Conservation (phyloP, 129 eudicot genomes). For the Solidago caesia region DNA sequence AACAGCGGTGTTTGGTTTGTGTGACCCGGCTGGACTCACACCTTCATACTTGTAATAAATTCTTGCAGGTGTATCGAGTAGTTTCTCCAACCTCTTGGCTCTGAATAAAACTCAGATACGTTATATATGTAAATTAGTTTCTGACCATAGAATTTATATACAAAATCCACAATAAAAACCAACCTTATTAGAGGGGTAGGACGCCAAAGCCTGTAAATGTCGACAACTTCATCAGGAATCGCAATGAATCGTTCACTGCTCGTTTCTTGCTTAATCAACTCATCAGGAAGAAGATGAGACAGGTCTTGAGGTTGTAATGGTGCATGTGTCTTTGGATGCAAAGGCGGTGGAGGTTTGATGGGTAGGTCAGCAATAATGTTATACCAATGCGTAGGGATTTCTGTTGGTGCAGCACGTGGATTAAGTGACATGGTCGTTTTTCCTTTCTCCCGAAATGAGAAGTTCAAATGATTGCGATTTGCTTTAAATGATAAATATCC, state of each 20-base stretch:
- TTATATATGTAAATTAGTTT: constrained; percentile 17
- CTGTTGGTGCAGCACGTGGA: constrained; percentile 33
- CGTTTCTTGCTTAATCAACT: constrained; percentile 77
- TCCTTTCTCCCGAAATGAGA: constrained; percentile 33
- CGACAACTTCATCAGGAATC: constrained; percentile 85
- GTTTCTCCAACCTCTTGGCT: constrained; percentile 94
- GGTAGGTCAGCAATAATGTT: constrained; percentile 85
- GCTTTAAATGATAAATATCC: constrained; percentile 20
- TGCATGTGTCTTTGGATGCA: constrained; percentile 73
- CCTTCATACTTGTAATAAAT: constrained; percentile 98
- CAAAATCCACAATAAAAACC: constrained; percentile 22
- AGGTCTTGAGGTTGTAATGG: constrained; percentile 79
- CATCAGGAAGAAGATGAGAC: constrained; percentile 78
- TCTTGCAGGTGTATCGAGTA: constrained; percentile 90
- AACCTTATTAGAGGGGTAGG: constrained; percentile 96
- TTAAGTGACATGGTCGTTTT: constrained; percentile 22
- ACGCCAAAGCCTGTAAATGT: constrained; percentile 84
- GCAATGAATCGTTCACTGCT: constrained; percentile 53
- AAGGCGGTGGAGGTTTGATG: constrained; percentile 77
- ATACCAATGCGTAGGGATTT: constrained; percentile 83
- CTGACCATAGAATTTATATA: not conserved
- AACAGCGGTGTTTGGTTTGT: constrained; percentile 90
- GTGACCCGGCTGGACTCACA: constrained; percentile 97
- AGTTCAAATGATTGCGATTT: constrained; percentile 36
- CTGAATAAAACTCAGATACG: constrained; percentile 41